Conservation (phyloP, 73 alveolate genomes). For the Symbiodinium pilosum region DNA sequence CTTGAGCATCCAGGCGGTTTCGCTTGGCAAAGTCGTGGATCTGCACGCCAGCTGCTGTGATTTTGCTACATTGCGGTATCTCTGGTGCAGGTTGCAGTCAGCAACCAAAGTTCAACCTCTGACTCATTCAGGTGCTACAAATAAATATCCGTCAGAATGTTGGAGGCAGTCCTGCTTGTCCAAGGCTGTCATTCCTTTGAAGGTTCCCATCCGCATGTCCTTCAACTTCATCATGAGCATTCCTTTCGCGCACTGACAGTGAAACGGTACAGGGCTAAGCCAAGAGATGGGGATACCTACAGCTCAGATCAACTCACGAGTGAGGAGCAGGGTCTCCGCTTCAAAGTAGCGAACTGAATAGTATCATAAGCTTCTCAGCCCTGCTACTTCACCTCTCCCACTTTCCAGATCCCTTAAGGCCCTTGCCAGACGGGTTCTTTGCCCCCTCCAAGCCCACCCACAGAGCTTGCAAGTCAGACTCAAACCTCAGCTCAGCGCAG, state of each 20-base stretch:
- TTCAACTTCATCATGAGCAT: constrained; percentile 93
- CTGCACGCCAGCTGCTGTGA: too few relatives aligned
- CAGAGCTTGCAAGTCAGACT: constrained; percentile 84
- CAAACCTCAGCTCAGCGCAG: constrained; percentile 40
- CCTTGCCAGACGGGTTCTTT: constrained; percentile 78
- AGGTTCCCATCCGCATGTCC: constrained; percentile 88
- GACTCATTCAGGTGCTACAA: too few relatives aligned
- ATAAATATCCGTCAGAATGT: neutral
- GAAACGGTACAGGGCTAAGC: too few relatives aligned
- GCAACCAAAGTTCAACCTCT: too few relatives aligned
- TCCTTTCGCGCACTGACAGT: constrained; percentile 14
- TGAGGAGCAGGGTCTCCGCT: too few relatives aligned
- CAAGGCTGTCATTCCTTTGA: constrained; percentile 84
- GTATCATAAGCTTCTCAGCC: neutral
- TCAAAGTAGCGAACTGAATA: neutral
- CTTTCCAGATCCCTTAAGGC: too few relatives aligned
- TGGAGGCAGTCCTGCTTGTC: constrained; percentile 54
- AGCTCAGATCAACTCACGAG: too few relatives aligned
- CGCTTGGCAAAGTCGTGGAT: constrained; percentile 91
- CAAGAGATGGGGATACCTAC: too few relatives aligned
- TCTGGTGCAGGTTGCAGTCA: too few relatives aligned
- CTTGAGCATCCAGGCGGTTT: constrained; percentile 86
- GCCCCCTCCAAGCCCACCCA: constrained; percentile 94
- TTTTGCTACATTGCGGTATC: too few relatives aligned
- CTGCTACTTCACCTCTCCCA: too few relatives aligned